Percentiles rank a stretch among this genome's conserved stretches.
These are phyloP conservation scores for Blastobotrys malaysiensis DNA, from an alignment of 1,139 yeast genomes.

Conservation along the genomic window DNA sequence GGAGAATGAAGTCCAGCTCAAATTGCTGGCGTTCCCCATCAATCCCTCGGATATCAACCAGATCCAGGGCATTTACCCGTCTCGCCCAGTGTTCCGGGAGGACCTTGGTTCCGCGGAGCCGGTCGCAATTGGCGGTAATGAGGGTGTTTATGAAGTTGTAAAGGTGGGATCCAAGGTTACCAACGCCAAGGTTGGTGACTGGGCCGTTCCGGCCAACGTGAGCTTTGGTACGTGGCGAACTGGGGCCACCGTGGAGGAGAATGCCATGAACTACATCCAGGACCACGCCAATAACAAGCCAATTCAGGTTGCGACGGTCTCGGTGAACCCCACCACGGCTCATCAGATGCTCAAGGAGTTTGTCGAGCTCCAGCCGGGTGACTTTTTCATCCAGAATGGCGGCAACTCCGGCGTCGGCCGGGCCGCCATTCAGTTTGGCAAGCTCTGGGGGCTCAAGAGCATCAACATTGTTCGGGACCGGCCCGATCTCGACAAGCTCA, in stretches of 20 bases:
- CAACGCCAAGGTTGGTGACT: slow-evolving; percentile 64
- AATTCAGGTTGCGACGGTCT: slow-evolving; percentile 74
- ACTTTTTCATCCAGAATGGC: slow-evolving; percentile 95
- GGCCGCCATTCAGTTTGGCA: slow-evolving; percentile 83
- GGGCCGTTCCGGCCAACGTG: slow-evolving; percentile 82
- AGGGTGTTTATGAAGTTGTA: slow-evolving; percentile 82
- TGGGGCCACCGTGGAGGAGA: slow-evolving; percentile 44
- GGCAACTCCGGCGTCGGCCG: slow-evolving; percentile 97
- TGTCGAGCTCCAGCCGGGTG: slow-evolving; percentile 58
- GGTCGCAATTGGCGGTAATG: slow-evolving; percentile 83
- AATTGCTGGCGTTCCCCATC: slow-evolving; percentile 78
- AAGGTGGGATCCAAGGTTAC: slow-evolving; percentile 52
- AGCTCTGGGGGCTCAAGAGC: slow-evolving; percentile 71
- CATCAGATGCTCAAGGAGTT: slow-evolving; percentile 79
- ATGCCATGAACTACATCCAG: slow-evolving; percentile 44
- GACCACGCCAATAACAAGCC: slow-evolving; percentile 36
- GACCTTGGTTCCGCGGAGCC: slow-evolving; percentile 55
- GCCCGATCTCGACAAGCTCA: slow-evolving; percentile 61
- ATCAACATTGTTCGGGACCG: slow-evolving; percentile 86
- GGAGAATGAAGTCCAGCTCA: slow-evolving; percentile 46
- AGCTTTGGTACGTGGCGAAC: slow-evolving; percentile 96
- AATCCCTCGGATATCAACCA: slow-evolving; percentile 92
- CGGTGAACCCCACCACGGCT: slow-evolving; percentile 92
- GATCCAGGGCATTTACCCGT: slow-evolving; percentile 88
- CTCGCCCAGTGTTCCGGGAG: slow-evolving; percentile 59